These are phyloP conservation scores for Amaranthus palmeri DNA, from an alignment of 148 eudicot species.

Conservation along the genomic window DNA sequence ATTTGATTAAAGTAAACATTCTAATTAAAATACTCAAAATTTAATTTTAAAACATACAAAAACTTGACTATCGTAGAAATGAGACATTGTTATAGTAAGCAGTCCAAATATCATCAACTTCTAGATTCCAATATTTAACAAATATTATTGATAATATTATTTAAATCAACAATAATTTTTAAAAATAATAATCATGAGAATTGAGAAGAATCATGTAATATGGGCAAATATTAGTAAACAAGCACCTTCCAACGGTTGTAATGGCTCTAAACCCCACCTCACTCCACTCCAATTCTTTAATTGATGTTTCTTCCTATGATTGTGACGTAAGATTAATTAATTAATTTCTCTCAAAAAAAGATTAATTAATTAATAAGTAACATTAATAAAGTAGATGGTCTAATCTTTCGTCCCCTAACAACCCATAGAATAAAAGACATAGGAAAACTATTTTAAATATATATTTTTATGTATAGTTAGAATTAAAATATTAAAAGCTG, in stretches of 20 bases:
- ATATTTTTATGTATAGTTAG: no score
- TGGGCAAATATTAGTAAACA: not conserved
- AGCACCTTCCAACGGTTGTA: constrained; percentile 8
- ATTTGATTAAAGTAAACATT: no score
- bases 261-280: constrained; percentile 16
- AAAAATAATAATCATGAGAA: not conserved
- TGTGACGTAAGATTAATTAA: not conserved
- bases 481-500: no score
- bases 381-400: not conserved
- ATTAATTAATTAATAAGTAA: not conserved
- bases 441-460: no score
- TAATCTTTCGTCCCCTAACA: not conserved
- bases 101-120: not conserved
- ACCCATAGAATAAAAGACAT: not conserved
- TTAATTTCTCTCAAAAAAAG: no score
- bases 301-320: constrained; percentile 4
- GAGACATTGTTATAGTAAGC: not conserved
- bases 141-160: not conserved
- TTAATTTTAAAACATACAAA: no score
- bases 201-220: not conserved
- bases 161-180: not conserved
- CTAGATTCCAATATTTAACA: not conserved
- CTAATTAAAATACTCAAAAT: no score
- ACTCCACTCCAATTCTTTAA: constrained; percentile 13
- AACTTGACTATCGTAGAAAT: not conserved